phyloP scores from a whole-genome alignment of 2,329 filamentous ascomycete genomes.

The Hypoxylon sp. region DNA sequence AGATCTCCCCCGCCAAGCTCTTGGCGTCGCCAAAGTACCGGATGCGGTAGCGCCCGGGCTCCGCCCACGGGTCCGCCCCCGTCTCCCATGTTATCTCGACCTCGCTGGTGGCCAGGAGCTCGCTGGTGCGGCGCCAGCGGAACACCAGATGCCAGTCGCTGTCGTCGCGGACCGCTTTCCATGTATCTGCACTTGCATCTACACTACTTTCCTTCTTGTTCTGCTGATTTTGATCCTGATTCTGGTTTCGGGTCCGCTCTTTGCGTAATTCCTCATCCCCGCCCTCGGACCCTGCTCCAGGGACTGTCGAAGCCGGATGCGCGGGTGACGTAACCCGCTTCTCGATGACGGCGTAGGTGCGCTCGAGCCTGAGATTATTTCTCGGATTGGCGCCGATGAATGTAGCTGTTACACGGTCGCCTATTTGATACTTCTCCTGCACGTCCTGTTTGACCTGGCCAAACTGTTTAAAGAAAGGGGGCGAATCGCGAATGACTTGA shows the following conservation, averaged over 20 bases:
- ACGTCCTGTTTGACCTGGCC: constrained; percentile 75
- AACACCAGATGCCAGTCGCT: constrained; percentile 87
- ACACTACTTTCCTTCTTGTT: neutral
- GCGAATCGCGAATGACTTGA: constrained; percentile 79
- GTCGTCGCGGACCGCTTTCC: constrained; percentile 80
- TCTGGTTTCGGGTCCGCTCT: constrained; percentile 1
- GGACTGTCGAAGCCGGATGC: constrained; percentile 23
- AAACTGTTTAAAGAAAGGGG: constrained; percentile 76
- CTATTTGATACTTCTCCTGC: constrained; percentile 65
- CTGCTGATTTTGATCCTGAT: neutral
- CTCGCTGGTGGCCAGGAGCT: constrained; percentile 79
- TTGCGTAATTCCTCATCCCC: constrained; percentile 16
- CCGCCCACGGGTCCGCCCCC: constrained; percentile 66
- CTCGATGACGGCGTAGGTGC: constrained; percentile 84
- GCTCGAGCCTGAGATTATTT: constrained; percentile 84
- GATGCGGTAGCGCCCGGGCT: constrained; percentile 78
- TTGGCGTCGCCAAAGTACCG: constrained; percentile 88
- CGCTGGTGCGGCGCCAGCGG: constrained; percentile 81
- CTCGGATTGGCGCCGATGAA: constrained; percentile 92
- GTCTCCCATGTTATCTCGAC: constrained; percentile 86
- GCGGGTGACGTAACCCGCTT: constrained; percentile 58
- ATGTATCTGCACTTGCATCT: constrained; percentile 55
- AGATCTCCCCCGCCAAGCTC: constrained; percentile 72
- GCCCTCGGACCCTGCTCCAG: constrained; percentile 28
- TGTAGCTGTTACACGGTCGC: constrained; percentile 72